Percentiles rank a stretch among this genome's conserved stretches.
Evolutionary conservation across 176 grass and related monocot species (phyloP).

Genomic region (Oryza glaberrima): DNA sequence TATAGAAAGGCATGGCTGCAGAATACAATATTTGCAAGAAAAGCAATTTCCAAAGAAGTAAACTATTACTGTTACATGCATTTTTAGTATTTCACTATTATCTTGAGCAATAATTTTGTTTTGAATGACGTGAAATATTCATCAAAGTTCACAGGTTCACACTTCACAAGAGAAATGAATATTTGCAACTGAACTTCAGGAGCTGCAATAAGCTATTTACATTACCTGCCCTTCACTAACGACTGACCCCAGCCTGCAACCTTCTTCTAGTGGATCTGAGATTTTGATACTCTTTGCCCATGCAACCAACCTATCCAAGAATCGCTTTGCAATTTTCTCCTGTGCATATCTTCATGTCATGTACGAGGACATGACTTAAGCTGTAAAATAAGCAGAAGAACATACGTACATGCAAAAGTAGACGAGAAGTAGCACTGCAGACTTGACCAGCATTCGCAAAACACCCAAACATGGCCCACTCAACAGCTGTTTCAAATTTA

Average conservation of each 20-base stretch:
- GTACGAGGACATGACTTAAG: conserved; percentile 6
- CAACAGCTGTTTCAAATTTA: conserved; percentile 71
- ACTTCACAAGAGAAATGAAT: conserved; percentile 11
- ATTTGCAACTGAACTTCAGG: conserved; percentile 24
- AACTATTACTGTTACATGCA: neutral
- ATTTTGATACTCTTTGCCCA: conserved; percentile 91
- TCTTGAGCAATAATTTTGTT: neutral
- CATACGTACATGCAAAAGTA: conserved; percentile 83
- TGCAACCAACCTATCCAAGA: conserved; percentile 78
- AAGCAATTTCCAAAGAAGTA: neutral
- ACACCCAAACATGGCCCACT: conserved; percentile 88
- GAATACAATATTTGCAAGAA: neutral
- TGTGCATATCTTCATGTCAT: conserved; percentile 49
- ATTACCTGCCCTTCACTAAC: conserved; percentile 93
- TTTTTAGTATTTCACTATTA: neutral
- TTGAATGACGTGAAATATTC: neutral
- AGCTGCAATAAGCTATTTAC: neutral
- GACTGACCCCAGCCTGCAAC: conserved; percentile 88
- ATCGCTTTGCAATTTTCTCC: conserved; percentile 79
- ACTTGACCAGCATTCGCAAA: conserved; percentile 92
- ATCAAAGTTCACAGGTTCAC: conserved; percentile 8
- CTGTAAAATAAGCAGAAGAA: conserved; percentile 29
- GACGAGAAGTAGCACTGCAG: conserved; percentile 96
- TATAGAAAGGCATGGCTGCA: conserved; percentile 17
- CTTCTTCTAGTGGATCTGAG: conserved; percentile 92